Base-by-base conservation (phyloP, 768 basidiomycete genomes). In the Lactarius deliciosus region DNA sequence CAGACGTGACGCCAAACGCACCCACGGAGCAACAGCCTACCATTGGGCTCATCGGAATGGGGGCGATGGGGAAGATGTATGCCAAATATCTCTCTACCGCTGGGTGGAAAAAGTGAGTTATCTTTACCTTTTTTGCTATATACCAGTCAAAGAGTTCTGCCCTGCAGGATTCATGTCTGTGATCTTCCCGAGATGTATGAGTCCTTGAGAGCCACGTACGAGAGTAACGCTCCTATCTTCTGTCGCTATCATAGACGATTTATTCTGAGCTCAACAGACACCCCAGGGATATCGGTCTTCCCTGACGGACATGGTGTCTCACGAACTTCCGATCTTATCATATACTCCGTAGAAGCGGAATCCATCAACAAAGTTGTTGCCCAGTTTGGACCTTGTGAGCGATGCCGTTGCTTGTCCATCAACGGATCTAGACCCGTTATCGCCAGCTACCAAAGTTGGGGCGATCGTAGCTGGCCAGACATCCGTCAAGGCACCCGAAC, bases 1-100 rank as follows among this genome's bases (percentile, higher is more conserved):
- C 61, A 43, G 70, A 76, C 40, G 73, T 75, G 11, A 76, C 76
- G 8, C 77, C 77, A 22, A 73, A 74, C 11, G 71, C 75, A 10
- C 81, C 83, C 6, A 22, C 74, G 1, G 77, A 80, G 6, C 75
- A 79, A 30, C 92, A 94, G 70, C 92, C 92, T 7, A 82, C 83
- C 0, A 91, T 98, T 45, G 96, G 96, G 2, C 80, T 97, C 60
- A 97, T 97, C 68, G 96, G 96, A 2, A 97, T 98, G 95, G 96
- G 96, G 0, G 92, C 91, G 59, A 98, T 98, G 96, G 96, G 96
- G 2, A 81, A 80, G 73, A 94, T 98, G 94, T 98, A 98, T 75
- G 94, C 94, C 0, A 83, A 81, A 20, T 75, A 80, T n/a, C 80
- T 99, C 30, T 84, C 87, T 13, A 80, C 81, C 7, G 94, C 89